Evolutionary conservation across 805 yeast species (phyloP), one percentile per base, ranked within the genome.

Genomic region (Pichia californica): DNA sequence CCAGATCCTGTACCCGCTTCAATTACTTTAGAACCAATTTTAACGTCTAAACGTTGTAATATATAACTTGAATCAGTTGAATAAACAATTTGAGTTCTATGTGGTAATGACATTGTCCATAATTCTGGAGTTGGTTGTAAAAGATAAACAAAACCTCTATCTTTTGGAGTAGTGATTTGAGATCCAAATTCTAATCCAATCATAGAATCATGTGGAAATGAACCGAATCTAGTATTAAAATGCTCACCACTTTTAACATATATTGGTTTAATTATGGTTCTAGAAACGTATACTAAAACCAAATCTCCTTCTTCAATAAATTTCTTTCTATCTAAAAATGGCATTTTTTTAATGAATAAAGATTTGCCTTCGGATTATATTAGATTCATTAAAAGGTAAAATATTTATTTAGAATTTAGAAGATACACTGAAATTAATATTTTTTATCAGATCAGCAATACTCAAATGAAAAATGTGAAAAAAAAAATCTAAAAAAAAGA

Each of bases 1-100:
- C 94, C 99, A 7, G 96, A 85, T 0, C 99, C 99, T 0, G 99
- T 93, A 30, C 99, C 99, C 0, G 98, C 96, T 66, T 93, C 99
- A 37, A 93, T 82, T 11, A 93, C 94, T 46, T 77, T 67, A 1
- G 88, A 74, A 1, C 91, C 89, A 13, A 86, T 77, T 16, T 76
- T 69, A 43, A 93, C 80, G 36, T 78, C 74, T 49, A 93, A 67
- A 54, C 96, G 68, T 60, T 91, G 96, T 49, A 86, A 76, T 43
- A 93, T 88, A 56, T 87, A 93, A 25, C 95, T 78, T 2, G 96
- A 84, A 61, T 93, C 99, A 9, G 95, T 95, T 0, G 97, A 85
- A 60, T 93, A 93, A 1, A 93, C 98, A 51, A 93, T 93, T 67
- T 93, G 99, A 0, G 99, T 93, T 63, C 99, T 73, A 60, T 93